Evolutionary conservation across 805 yeast species (phyloP).

Genomic region (Brettanomyces bruxellensis): DNA sequence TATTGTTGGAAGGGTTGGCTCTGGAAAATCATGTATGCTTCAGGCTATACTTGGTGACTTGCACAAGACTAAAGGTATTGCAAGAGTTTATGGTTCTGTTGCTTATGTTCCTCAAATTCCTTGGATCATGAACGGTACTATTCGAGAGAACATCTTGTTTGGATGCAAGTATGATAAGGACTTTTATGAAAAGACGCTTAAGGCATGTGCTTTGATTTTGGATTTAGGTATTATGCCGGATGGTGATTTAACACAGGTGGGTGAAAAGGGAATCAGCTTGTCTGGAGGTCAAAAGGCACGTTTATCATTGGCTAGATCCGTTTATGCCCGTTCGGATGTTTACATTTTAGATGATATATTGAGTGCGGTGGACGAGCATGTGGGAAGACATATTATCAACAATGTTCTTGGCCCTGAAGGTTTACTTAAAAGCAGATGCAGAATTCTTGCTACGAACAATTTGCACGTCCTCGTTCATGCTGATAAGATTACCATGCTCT

Average conservation of each 20-base stretch:
- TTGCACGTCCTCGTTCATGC: conserved; percentile 49
- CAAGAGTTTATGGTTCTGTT: conserved; percentile 33
- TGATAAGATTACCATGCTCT: conserved; percentile 50
- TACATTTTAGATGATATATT: conserved; percentile 86
- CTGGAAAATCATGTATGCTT: conserved; percentile 56
- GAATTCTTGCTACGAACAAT: conserved; percentile 51
- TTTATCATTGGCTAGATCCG: conserved; percentile 89
- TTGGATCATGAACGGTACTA: conserved; percentile 95
- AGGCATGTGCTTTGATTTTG: conserved; percentile 78
- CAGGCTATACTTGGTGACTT: conserved; percentile 48
- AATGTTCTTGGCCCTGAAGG: conserved; percentile 39
- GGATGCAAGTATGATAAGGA: conserved; percentile 78
- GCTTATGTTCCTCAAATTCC: conserved; percentile 71
- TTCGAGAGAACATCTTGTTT: conserved; percentile 82
- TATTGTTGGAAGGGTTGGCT: conserved; percentile 58
- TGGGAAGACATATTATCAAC: conserved; percentile 74
- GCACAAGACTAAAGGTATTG: conserved; percentile 22
- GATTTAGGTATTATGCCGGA: conserved; percentile 77
- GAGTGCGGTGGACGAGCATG: conserved; percentile 97
- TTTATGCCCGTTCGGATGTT: conserved; percentile 87
- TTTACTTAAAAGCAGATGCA: conserved; percentile 40
- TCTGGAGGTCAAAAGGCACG: conserved; percentile 99
- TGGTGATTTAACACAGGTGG: conserved; percentile 89
- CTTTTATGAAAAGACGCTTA: conserved; percentile 71
- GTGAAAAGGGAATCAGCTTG: conserved; percentile 93